Evolutionary conservation across 2,329 filamentous ascomycete species (phyloP).

Genomic region (Dothideomycetidae sp.): DNA sequence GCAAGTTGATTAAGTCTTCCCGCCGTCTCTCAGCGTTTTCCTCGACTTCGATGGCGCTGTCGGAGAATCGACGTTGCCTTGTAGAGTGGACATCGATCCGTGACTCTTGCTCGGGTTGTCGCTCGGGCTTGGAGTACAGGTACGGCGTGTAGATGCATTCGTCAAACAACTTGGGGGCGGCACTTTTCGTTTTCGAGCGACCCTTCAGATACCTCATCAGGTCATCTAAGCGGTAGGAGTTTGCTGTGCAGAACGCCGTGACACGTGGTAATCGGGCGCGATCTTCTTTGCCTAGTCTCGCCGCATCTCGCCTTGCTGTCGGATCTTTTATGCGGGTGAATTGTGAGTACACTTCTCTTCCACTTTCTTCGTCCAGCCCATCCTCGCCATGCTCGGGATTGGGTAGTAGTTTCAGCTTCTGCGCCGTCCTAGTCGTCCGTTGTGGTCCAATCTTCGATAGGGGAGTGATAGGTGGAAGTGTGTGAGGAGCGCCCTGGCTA

Average conservation of each 20-base stretch:
- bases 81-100: slow-evolving; percentile 21
- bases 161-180: slow-evolving; percentile 84
- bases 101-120: slow-evolving; percentile 14
- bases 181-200: slow-evolving; percentile 58
- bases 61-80: slow-evolving; percentile 51
- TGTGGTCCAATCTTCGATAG: slow-evolving; percentile 77
- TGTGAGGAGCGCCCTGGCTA: slow-evolving; percentile 54
- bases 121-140: slow-evolving; percentile 45
- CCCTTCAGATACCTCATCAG: slow-evolving; percentile 86
- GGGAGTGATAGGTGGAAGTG: slow-evolving; percentile 26
- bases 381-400: slow-evolving; percentile 74
- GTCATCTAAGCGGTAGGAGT: slow-evolving; percentile 77
- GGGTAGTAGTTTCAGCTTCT: slow-evolving; percentile 94
- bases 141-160: slow-evolving; percentile 97
- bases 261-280: slow-evolving; percentile 75
- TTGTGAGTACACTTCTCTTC: slow-evolving; percentile 91
- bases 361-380: slow-evolving; percentile 71
- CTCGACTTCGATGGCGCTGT: slow-evolving; percentile 56
- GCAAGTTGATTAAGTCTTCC: slow-evolving; percentile 24
- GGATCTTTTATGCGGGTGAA: slow-evolving; percentile 97
- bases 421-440: slow-evolving; percentile 83
- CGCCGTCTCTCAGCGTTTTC: slow-evolving; percentile 28
- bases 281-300: slow-evolving; percentile 83
- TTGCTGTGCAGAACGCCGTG: slow-evolving; percentile 91
- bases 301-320: slow-evolving; percentile 80